phyloP scores from a whole-genome alignment of 306 rosid genomes.

The Quercus alba region DNA sequence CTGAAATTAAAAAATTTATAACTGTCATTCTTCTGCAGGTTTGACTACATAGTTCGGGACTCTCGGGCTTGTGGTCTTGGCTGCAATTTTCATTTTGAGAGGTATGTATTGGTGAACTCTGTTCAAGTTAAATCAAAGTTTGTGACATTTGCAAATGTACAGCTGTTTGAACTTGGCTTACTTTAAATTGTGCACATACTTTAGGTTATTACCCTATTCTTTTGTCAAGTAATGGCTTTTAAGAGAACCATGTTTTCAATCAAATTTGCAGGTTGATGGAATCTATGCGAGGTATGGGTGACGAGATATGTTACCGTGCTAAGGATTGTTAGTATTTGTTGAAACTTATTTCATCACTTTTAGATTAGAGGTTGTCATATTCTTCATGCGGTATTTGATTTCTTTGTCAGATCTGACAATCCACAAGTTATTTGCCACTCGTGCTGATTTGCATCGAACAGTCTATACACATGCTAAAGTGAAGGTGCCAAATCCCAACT shows the following conservation, averaged over 20 bases:
- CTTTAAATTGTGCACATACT: slow-evolving; percentile 16
- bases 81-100: slow-evolving; percentile 74
- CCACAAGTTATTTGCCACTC: slow-evolving; percentile 79
- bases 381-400: slow-evolving; percentile 21
- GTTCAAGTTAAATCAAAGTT: slow-evolving; percentile 1
- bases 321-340: slow-evolving; percentile 64
- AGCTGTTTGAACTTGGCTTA: slow-evolving; percentile 7
- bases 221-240: background rate
- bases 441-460: slow-evolving; percentile 88
- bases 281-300: slow-evolving; percentile 32
- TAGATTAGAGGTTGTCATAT: slow-evolving; percentile 12
- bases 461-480: slow-evolving; percentile 91
- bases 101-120: slow-evolving; percentile 32
- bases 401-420: slow-evolving; percentile 65
- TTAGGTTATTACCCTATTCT: background rate
- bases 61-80: slow-evolving; percentile 89
- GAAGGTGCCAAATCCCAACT: slow-evolving; percentile 38
- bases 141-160: slow-evolving; percentile 5
- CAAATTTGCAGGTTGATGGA: slow-evolving; percentile 35
- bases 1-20: slow-evolving; percentile 8
- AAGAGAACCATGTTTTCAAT: slow-evolving; percentile 12
- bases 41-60: slow-evolving; percentile 90
- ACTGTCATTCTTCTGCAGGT: slow-evolving; percentile 43
- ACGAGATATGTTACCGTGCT: slow-evolving; percentile 81
- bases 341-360: slow-evolving; percentile 16